Base-by-base conservation (phyloP, 2,329 filamentous ascomycete species). In the Byssochlamys sp. region DNA sequence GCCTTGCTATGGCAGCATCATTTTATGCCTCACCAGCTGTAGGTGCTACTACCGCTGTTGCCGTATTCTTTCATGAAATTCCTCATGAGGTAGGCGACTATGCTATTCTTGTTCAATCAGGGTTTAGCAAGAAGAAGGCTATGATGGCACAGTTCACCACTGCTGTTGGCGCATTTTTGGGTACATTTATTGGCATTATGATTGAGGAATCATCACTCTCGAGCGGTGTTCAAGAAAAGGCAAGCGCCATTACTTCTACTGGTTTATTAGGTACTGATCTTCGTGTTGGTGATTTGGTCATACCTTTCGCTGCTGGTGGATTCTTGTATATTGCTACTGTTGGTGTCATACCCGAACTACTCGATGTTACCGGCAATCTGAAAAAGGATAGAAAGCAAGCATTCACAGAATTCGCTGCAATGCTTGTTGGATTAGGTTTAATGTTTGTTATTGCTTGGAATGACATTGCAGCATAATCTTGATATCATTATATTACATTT, bases 61-160 rank as follows among this genome's bases (percentile, higher is more conserved):
- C 94, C n/a, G 91, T 97, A 59, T 97, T 97, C 81, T 96, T 96
- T 79, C 94, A 97, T 76, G 94, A 99, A 73, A 96, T 97, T 63
- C 94, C 94, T 0, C 94, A 97, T 69, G 92, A 97, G 76, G 91
- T 97, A 4, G 94, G 94, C 62, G 94, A 99, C 76, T 99, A 97
- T 70, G 94, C 94, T 0, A 83, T 99, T 25, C 84, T 99, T 19
- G 89, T 99, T 33, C 94, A 97, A 73, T 95, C 90, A 0, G 94
- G 94, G 56, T 97, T 97, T 80, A 90, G 87, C 57, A 97, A 97
- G 77, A 84, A 85, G 31, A 85, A 87, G 59, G 94, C 94, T 55
- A 97, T 97, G 90, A 90, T 89, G 4, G 90, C 92, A 1, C 94
- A 99, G 72, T 99, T 99, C 68, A 80, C 97, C 28, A 97, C 94